A percentile compares a stretch with the other conserved stretches of the same genome.
Evolutionary conservation across 1,284 basidiomycete genomes (phyloP).

Genomic region (Pisolithus thermaeus): DNA sequence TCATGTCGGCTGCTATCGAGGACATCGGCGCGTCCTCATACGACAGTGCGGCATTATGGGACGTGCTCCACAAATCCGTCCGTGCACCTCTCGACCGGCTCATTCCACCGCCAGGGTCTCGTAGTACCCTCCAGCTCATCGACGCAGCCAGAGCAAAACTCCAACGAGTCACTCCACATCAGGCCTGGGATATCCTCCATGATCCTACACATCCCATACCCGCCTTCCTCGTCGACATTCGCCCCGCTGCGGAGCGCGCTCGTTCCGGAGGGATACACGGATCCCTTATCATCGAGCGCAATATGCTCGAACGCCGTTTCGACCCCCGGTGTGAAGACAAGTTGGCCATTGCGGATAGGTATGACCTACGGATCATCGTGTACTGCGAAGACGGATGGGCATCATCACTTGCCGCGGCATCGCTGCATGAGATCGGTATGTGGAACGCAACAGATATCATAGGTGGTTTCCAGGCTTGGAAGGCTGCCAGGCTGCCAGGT

Average conservation of each 20-base stretch:
- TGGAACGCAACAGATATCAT: conserved; percentile 69
- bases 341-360: conserved; percentile 60
- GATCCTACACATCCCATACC: conserved; percentile 49
- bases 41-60: conserved; percentile 60
- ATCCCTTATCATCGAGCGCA: conserved; percentile 62
- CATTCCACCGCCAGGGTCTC: conserved; percentile 55
- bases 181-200: conserved; percentile 55
- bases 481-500: conserved; percentile 52
- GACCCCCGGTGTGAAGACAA: conserved; percentile 57
- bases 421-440: conserved; percentile 61
- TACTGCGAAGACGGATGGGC: conserved; percentile 68
- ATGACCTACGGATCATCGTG: conserved; percentile 63
- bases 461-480: conserved; percentile 70
- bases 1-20: conserved; percentile 44
- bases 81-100: conserved; percentile 53
- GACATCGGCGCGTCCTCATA: conserved; percentile 48
- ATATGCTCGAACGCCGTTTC: conserved; percentile 68
- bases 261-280: conserved; percentile 54
- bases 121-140: conserved; percentile 50
- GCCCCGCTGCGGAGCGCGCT: conserved; percentile 51
- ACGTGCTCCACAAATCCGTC: conserved; percentile 56
- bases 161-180: conserved; percentile 53
- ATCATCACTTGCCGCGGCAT: conserved; percentile 62
- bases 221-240: conserved; percentile 70
- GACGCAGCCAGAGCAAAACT: conserved; percentile 52